Evolutionary conservation across 352 stramenopile genomes (phyloP).

Genomic region (Blastocystis sp.): DNA sequence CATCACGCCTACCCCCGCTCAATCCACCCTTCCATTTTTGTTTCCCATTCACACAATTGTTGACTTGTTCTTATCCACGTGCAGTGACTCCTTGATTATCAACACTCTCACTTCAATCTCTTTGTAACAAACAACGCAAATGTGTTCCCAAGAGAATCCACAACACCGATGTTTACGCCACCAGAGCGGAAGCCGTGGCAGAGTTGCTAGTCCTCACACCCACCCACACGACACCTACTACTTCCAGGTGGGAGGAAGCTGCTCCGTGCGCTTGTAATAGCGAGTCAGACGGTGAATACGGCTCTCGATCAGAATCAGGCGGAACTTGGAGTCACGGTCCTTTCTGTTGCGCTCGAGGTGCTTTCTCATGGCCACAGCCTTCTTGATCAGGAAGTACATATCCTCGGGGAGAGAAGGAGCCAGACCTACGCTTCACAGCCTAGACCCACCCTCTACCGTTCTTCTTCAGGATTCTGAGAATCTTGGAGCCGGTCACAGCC

Average conservation of each 20-base stretch:
- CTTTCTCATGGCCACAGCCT: no score
- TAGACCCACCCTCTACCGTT: conserved; percentile 84
- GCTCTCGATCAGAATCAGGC: no score
- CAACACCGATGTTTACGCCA: conserved; percentile 85
- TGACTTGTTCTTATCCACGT: neutral
- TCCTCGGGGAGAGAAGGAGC: no score
- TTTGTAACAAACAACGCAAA: conserved; percentile 25
- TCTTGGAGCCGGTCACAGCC: conserved; percentile 95
- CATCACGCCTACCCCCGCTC: no score
- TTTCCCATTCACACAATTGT: neutral
- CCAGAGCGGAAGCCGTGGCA: conserved; percentile 93
- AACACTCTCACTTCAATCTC: neutral
- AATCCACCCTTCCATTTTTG: conserved; percentile 25
- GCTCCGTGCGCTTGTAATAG: no score
- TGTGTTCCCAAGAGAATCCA: conserved; percentile 44
- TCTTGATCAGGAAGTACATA: no score
- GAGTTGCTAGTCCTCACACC: conserved; percentile 73
- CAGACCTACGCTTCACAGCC: conserved; percentile 94
- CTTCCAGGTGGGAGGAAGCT: no score
- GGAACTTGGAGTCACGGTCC: conserved; percentile 90
- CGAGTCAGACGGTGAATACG: no score
- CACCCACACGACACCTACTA: conserved; percentile 79
- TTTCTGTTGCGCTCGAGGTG: conserved; percentile 97
- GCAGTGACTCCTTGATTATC: neutral
- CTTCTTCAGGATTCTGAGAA: conserved; percentile 98